Evolutionary conservation across 768 basidiomycete genomes (phyloP).

Genomic region (Collybia mongolica): DNA sequence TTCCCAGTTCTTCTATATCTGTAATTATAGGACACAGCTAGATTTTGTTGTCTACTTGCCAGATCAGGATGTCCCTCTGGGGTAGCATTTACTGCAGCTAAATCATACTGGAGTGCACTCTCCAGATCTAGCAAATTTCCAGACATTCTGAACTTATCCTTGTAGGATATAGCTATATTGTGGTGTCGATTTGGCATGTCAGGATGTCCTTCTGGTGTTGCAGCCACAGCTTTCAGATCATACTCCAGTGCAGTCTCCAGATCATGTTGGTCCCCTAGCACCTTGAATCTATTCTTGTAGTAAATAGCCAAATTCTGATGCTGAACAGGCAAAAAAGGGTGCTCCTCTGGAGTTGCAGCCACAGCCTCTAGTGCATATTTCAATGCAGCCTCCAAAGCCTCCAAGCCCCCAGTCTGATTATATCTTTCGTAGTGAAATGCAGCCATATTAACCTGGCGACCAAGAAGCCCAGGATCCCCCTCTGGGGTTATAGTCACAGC

Average conservation of each 20-base stretch:
- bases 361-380: background rate
- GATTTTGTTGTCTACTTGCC: background rate
- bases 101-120: background rate
- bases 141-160: background rate
- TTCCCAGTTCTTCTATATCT: too few relatives aligned
- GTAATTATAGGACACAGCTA: background rate
- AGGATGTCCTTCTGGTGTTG: constrained; percentile 1
- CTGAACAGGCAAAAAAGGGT: constrained; percentile 10
- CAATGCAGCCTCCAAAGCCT: too few relatives aligned
- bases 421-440: too few relatives aligned
- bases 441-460: too few relatives aligned
- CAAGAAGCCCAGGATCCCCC: too few relatives aligned
- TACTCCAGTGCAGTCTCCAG: background rate
- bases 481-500: background rate
- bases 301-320: constrained; percentile 12
- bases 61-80: background rate
- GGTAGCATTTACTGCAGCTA: background rate
- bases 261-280: constrained; percentile 1
- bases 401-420: too few relatives aligned
- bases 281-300: constrained; percentile 3
- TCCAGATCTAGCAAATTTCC: constrained; percentile 1
- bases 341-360: background rate
- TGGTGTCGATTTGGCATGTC: constrained; percentile 1
- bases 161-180: background rate
- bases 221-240: background rate